Evolutionary conservation across 352 stramenopile genomes (phyloP), one percentile per base, ranked within the genome.

Genomic region (Blastocystis sp.): DNA sequence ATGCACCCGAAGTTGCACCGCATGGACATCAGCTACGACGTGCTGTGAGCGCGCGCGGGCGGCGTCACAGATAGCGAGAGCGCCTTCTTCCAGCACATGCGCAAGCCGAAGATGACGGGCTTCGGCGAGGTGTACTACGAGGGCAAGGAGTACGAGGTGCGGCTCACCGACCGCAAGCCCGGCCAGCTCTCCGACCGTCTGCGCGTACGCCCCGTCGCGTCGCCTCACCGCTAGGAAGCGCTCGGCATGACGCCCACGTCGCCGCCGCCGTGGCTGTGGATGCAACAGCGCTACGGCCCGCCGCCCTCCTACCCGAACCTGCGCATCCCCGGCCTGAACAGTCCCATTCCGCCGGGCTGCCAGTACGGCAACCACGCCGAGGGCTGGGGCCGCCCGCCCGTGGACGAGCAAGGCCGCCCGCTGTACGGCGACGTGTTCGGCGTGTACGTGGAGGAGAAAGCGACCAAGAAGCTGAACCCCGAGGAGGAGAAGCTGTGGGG

Each of bases 11-110:
- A 98, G 90, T 95, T 98, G 92, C 95, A 96, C 21, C 92, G 93
- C 40, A 96, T 98, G 65, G 96, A 98, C 91, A 98, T 99, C 38
- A 96, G 98, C 90, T 99, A 98, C 89, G 94, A 97, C 77, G 76
- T 90, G 48, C 54, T 71, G 74, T 84, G 19, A 21, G 62, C 1
- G 42, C 28, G 28, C 2, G n/a, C 24, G 28, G 10, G 34, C 0
- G 1, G 14, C 24, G 28, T 52, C 2, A 42, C 21, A 0, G 54
- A 78, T 71, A 84, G 74, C 43, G 74, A 99, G 89, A 95, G 98
- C 90, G 97, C 97, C 4, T 99, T 99, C 91, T 99, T 99, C 92
- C 95, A 96, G 84, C 96, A 97, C 91, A 95, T 98, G 92, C 98
- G 94, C 1, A 98, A 98, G 90, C 96, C 96, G n/a, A 93, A 93